Conservation (phyloP, 768 basidiomycete species). For the Coprinopsis cinerea region DNA sequence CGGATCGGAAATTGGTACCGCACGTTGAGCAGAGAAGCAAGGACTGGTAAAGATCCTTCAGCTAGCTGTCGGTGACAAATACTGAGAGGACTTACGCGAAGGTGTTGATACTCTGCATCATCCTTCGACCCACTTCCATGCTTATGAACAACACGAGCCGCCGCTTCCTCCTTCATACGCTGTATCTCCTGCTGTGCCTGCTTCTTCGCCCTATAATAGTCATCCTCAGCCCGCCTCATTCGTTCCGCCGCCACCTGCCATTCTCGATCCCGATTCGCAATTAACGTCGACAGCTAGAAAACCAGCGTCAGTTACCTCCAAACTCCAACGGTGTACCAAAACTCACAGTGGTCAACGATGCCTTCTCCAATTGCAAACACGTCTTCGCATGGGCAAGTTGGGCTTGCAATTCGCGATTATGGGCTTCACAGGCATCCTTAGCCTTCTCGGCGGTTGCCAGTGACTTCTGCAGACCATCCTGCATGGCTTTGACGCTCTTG, state of each 20-base stretch:
- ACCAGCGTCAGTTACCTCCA: too few species aligned
- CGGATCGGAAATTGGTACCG: conserved; percentile 66
- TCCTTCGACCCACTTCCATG: conserved; percentile 19
- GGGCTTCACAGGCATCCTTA: conserved; percentile 20
- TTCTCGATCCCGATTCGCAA: too few species aligned
- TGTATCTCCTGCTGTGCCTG: conserved; percentile 41
- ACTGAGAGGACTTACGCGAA: conserved; percentile 42
- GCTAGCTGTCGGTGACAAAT: neutral
- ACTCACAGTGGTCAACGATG: too few species aligned
- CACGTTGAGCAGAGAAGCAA: conserved; percentile 90
- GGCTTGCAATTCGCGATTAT: neutral
- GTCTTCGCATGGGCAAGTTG: neutral
- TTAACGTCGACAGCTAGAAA: too few species aligned
- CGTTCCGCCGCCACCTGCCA: too few species aligned
- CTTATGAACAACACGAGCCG: conserved; percentile 24
- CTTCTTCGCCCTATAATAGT: conserved; percentile 10
- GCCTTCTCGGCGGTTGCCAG: conserved; percentile 15
- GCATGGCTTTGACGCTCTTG: conserved; percentile 19
- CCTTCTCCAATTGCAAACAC: too few species aligned
- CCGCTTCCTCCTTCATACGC: conserved; percentile 38
- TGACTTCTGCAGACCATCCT: conserved; percentile 27
- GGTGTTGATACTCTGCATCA: conserved; percentile 46
- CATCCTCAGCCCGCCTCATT: conserved; percentile 42
- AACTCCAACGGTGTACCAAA: too few species aligned
- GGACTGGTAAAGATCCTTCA: conserved; percentile 36